Evolutionary conservation across 2,329 filamentous ascomycete genomes (phyloP).

Genomic region (Fusarium sp.): DNA sequence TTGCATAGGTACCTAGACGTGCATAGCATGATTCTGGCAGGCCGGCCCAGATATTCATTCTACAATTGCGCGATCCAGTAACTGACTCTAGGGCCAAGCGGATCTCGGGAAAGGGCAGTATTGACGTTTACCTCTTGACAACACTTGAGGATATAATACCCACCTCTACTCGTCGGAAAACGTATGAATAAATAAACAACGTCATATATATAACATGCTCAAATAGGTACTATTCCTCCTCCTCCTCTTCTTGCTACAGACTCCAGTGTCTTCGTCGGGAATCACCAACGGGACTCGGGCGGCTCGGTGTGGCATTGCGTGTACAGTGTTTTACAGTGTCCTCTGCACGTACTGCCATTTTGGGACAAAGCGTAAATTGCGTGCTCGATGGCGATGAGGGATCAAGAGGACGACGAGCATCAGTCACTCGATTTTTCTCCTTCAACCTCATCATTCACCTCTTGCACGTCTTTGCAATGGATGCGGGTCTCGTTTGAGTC

Average conservation of each 20-base stretch:
- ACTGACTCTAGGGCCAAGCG: slow-evolving; percentile 6
- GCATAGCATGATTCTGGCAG: not conserved
- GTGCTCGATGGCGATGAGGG: slow-evolving; percentile 26
- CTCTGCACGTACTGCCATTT: slow-evolving; percentile 6
- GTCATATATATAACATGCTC: not conserved
- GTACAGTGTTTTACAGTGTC: slow-evolving; percentile 21
- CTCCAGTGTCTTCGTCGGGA: not conserved
- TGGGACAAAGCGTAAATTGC: slow-evolving; percentile 31
- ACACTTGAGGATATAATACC: too few species aligned
- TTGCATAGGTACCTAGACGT: not conserved
- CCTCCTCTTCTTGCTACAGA: not conserved
- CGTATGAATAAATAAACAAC: not conserved
- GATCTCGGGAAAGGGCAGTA: slow-evolving; percentile 19
- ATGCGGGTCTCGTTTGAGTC: slow-evolving; percentile 32
- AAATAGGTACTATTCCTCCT: not conserved
- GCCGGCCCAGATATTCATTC: not conserved
- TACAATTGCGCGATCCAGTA: slow-evolving; percentile 3
- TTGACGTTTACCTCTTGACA: too few species aligned
- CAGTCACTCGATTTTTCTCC: slow-evolving; percentile 15
- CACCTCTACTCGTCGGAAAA: not conserved
- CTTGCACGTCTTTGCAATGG: slow-evolving; percentile 16
- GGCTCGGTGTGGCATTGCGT: slow-evolving; percentile 22
- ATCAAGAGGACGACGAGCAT: slow-evolving; percentile 20
- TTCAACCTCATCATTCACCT: slow-evolving; percentile 32
- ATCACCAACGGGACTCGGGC: slow-evolving; percentile 28